Percentiles rank a stretch among this genome's conserved stretches.
Evolutionary conservation across 2,329 filamentous ascomycete genomes (phyloP).

Genomic region (Alternaria longipes): DNA sequence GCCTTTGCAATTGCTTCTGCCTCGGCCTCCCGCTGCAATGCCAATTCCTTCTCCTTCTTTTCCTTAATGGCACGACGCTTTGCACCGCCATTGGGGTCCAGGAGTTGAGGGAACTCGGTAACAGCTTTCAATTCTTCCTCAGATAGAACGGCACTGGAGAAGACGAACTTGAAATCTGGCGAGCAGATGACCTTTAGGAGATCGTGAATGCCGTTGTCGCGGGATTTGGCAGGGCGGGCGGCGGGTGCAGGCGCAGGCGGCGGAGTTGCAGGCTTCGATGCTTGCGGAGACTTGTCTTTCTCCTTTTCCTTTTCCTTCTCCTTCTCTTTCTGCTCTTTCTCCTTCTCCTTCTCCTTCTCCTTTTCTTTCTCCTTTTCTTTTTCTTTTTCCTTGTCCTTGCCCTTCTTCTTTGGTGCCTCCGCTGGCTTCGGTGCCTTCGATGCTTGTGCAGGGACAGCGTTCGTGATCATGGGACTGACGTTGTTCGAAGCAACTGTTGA

Average conservation of each 20-base stretch:
- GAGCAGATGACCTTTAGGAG: constrained; percentile 53
- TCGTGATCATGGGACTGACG: constrained; percentile 75
- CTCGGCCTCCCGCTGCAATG: constrained; percentile 60
- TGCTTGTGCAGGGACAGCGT: constrained; percentile 54
- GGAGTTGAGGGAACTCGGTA: constrained; percentile 75
- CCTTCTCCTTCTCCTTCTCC: constrained; percentile 40
- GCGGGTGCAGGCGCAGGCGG: constrained; percentile 17
- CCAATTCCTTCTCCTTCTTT: constrained; percentile 72
- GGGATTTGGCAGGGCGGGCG: constrained; percentile 28
- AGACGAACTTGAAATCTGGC: constrained; percentile 63
- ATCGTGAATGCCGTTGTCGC: constrained; percentile 42
- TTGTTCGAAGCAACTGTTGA: constrained; percentile 82
- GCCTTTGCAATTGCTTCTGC: constrained; percentile 59
- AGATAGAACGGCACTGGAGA: constrained; percentile 55
- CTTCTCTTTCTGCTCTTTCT: constrained; percentile 37
- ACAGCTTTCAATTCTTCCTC: constrained; percentile 62
- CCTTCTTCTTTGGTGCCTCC: constrained; percentile 42
- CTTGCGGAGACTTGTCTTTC: constrained; percentile 40
- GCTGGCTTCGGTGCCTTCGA: constrained; percentile 42
- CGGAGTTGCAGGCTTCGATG: constrained; percentile 41
- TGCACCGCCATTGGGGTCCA: constrained; percentile 82
- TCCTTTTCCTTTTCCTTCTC: constrained; percentile 33
- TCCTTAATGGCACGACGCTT: constrained; percentile 77
- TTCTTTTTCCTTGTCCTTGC: constrained; percentile 38
- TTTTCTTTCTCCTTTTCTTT: constrained; percentile 30